Percentiles rank a stretch among this genome's conserved stretches.
Conservation (phyloP, 805 yeast genomes). For the Candida dendrica region DNA sequence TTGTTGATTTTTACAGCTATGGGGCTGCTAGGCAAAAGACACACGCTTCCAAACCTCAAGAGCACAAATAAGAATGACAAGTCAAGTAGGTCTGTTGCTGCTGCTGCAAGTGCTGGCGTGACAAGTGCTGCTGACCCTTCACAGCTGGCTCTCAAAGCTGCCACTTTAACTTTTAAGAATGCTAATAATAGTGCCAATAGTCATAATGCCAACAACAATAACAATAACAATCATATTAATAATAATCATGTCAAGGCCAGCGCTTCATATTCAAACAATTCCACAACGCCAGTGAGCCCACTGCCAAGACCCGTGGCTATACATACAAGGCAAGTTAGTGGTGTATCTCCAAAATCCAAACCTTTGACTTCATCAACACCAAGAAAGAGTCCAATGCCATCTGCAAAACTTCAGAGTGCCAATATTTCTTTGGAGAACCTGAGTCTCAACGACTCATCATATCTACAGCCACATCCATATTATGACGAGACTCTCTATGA, state of each 20-base stretch:
- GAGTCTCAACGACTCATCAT: neutral
- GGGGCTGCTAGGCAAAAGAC: too few relatives aligned
- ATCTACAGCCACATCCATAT: neutral
- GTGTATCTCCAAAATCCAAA: neutral
- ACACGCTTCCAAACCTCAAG: too few relatives aligned
- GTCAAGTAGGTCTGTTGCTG: slow-evolving; percentile 1
- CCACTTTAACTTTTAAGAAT: neutral
- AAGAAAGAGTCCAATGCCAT: neutral
- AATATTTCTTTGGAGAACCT: neutral
- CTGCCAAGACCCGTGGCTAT: neutral
- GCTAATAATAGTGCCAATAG: neutral
- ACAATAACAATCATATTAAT: neutral
- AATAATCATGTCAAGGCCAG: neutral
- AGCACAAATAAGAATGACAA: too few relatives aligned
- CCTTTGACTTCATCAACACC: neutral
- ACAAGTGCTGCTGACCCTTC: neutral
- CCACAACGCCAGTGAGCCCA: neutral
- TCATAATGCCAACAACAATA: neutral
- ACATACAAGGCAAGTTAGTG: neutral
- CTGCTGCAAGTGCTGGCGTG: slow-evolving; percentile 3
- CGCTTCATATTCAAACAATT: neutral
- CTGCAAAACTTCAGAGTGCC: neutral
- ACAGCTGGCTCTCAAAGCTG: neutral
- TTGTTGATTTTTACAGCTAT: too few relatives aligned
- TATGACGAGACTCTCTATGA: neutral